Percentiles rank a stretch among this genome's conserved stretches.
Evolutionary conservation across 768 basidiomycete species (phyloP).

Genomic region (Artomyces pyxidatus): DNA sequence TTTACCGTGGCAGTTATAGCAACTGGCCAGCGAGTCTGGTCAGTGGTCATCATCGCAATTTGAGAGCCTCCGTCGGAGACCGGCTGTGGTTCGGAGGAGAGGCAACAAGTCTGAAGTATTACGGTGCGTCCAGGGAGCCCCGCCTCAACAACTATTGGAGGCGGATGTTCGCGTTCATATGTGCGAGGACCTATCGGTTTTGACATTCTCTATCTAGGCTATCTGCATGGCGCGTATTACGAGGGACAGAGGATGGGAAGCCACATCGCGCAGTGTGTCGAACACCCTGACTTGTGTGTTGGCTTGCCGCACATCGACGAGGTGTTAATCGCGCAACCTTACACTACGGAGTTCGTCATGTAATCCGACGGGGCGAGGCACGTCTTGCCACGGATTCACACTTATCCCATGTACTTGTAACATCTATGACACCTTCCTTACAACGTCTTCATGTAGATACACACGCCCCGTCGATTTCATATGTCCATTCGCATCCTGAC

Average conservation of each 20-base stretch:
- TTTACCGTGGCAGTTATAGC: conserved; percentile 53
- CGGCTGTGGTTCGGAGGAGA: conserved; percentile 59
- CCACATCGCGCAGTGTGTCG: conserved; percentile 22
- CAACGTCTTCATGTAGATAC: too few relatives aligned
- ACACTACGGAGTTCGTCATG: conserved; percentile 13
- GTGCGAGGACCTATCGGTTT: neutral
- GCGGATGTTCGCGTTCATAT: neutral
- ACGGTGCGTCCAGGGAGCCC: conserved; percentile 31
- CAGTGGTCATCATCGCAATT: conserved; percentile 43
- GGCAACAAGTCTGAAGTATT: conserved; percentile 49
- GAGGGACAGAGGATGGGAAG: conserved; percentile 23
- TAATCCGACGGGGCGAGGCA: too few relatives aligned
- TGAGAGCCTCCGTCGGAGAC: conserved; percentile 42
- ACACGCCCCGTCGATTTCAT: too few relatives aligned
- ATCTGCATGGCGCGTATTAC: conserved; percentile 28
- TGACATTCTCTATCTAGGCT: conserved; percentile 14
- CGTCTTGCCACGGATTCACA: too few relatives aligned
- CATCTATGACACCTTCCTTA: too few relatives aligned
- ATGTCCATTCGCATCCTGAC: too few relatives aligned
- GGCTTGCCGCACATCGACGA: conserved; percentile 17
- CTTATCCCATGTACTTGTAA: too few relatives aligned
- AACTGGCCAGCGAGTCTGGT: conserved; percentile 64
- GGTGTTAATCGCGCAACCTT: conserved; percentile 17
- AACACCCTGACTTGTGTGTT: conserved; percentile 9
- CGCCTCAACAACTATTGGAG: neutral